These are phyloP conservation scores for Pterulicium gracile DNA, from an alignment of 1,284 basidiomycete genomes.

Conservation along the genomic window DNA sequence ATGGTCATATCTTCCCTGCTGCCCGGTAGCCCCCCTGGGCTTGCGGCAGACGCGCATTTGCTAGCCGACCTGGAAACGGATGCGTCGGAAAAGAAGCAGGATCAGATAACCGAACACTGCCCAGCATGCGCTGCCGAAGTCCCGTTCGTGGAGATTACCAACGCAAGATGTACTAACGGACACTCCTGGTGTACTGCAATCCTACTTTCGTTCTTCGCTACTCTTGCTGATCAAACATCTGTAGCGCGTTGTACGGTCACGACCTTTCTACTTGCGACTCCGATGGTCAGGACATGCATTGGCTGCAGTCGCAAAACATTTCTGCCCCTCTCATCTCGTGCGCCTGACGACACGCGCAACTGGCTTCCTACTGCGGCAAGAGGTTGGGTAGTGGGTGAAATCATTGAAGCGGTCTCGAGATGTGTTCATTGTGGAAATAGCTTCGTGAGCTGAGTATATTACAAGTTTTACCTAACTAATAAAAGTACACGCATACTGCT, in stretches of 20 bases:
- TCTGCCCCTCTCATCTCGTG: conserved; percentile 31
- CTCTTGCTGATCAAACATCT: too few relatives aligned
- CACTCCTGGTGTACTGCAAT: conserved; percentile 66
- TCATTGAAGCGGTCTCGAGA: conserved; percentile 49
- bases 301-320: conserved; percentile 64
- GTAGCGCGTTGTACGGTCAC: conserved; percentile 63
- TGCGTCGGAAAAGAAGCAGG: conserved; percentile 15
- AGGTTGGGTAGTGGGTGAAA: conserved; percentile 53
- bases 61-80: conserved; percentile 23
- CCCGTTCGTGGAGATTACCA: conserved; percentile 42
- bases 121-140: conserved; percentile 56
- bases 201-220: too few relatives aligned
- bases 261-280: conserved; percentile 57
- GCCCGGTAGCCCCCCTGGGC: conserved; percentile 34
- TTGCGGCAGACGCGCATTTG: conserved; percentile 37
- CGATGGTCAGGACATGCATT: conserved; percentile 56
- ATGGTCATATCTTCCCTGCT: conserved; percentile 43
- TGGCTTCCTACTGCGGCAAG: conserved; percentile 35
- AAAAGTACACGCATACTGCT: too few relatives aligned
- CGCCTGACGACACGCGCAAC: conserved; percentile 14
- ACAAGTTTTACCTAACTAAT: too few relatives aligned
- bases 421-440: conserved; percentile 62
- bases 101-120: conserved; percentile 43
- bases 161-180: conserved; percentile 51
- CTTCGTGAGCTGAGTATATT: conserved; percentile 30